These are phyloP conservation scores for Phylloporus sp. DNA, from an alignment of 1,284 basidiomycete species.

Conservation along the genomic window DNA sequence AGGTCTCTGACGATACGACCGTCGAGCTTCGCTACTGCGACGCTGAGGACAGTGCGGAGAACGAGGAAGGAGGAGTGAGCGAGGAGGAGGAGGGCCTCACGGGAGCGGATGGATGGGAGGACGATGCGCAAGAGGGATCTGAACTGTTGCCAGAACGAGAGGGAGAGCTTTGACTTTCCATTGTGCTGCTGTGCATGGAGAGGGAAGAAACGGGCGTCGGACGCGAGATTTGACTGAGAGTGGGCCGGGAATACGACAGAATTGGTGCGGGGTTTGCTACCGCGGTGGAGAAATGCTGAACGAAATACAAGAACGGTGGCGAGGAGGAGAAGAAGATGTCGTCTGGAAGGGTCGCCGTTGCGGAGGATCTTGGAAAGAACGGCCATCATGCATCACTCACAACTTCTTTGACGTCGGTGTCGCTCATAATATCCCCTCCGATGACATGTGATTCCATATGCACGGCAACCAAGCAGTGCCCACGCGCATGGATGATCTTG, in stretches of 20 bases:
- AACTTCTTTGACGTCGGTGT: too few relatives aligned
- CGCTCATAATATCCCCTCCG: not conserved
- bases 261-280: not conserved
- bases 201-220: conserved; percentile 59
- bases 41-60: conserved; percentile 83
- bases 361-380: conserved; percentile 24
- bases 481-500: too few relatives aligned
- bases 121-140: conserved; percentile 77
- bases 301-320: conserved; percentile 30
- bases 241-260: conserved; percentile 44
- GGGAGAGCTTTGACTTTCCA: conserved; percentile 65
- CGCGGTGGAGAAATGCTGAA: conserved; percentile 16
- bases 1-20: conserved; percentile 90
- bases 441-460: conserved; percentile 27
- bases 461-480: too few relatives aligned
- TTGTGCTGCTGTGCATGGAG: conserved; percentile 44
- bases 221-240: conserved; percentile 43
- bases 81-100: conserved; percentile 78
- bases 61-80: conserved; percentile 90
- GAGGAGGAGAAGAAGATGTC: conserved; percentile 21
- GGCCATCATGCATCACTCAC: conserved; percentile 26
- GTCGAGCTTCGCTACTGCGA: conserved; percentile 89
- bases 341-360: conserved; percentile 4
- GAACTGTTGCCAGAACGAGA: conserved; percentile 81
- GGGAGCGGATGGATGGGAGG: conserved; percentile 73